phyloP scores from a whole-genome alignment of 305 asterid species.

The Solanum aculeatissimum region DNA sequence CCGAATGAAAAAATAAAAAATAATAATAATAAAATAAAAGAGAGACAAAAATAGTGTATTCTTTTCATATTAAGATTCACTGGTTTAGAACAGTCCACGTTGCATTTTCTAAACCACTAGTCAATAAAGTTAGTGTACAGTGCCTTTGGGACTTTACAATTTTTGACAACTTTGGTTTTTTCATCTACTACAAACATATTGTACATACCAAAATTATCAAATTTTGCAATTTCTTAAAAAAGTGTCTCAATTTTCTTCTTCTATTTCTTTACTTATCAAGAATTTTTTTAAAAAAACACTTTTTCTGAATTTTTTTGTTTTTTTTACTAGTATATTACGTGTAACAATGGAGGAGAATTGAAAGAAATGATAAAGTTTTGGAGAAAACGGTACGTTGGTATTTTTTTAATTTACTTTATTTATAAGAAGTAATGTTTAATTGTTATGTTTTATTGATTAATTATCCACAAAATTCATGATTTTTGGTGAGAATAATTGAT shows the following conservation, averaged over 20 bases:
- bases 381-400: constrained; percentile 18
- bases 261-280: not conserved
- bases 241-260: not conserved
- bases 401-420: constrained; percentile 4
- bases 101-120: constrained; percentile 35
- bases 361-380: not conserved
- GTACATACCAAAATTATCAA: not conserved
- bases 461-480: not conserved
- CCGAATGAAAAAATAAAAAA: too few relatives aligned
- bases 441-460: not conserved
- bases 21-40: not conserved
- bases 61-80: not conserved
- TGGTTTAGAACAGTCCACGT: constrained; percentile 44
- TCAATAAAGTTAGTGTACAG: not conserved
- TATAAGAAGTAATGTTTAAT: not conserved
- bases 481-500: not conserved
- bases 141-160: not conserved
- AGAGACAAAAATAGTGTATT: not conserved
- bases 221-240: not conserved
- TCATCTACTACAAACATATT: not conserved
- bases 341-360: not conserved
- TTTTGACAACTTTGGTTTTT: not conserved
- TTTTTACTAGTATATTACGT: not conserved
- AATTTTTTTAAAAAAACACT: not conserved
- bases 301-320: not conserved